A percentile compares a stretch with the other conserved stretches of the same genome.
Evolutionary conservation across 2,329 filamentous ascomycete species (phyloP).

Genomic region (Beauveria pseudobassiana): DNA sequence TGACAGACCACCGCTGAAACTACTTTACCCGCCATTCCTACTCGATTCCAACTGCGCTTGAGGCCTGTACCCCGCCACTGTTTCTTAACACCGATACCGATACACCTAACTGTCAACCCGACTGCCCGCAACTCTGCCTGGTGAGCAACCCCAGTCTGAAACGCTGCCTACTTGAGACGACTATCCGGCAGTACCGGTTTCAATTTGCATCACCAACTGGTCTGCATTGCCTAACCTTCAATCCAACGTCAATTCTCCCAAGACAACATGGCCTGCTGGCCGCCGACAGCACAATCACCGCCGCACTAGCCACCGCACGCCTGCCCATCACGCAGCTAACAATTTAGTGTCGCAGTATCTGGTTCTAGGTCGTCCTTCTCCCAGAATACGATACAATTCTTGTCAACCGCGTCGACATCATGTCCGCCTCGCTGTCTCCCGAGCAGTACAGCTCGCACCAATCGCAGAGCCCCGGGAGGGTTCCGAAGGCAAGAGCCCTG

Average conservation of each 20-base stretch:
- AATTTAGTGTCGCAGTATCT: neutral
- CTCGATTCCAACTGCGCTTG: neutral
- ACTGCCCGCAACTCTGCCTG: neutral
- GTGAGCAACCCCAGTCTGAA: slow-evolving; percentile 7
- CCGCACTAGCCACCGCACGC: neutral
- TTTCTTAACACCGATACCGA: slow-evolving; percentile 5
- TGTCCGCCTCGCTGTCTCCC: slow-evolving; percentile 36
- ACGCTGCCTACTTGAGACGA: slow-evolving; percentile 10
- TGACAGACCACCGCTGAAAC: neutral
- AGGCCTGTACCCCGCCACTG: neutral
- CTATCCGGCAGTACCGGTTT: neutral
- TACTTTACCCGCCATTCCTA: no score
- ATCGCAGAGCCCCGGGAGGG: slow-evolving; percentile 20
- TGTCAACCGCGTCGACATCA: neutral
- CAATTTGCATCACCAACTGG: slow-evolving; percentile 3
- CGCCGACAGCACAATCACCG: neutral
- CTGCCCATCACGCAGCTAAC: neutral
- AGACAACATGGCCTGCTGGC: neutral
- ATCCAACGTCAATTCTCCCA: neutral
- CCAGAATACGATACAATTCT: neutral
- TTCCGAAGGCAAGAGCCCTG: slow-evolving; percentile 26
- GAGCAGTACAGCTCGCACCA: slow-evolving; percentile 24
- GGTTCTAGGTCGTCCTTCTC: neutral
- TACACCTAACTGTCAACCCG: neutral
- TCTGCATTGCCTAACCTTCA: neutral